Base-by-base conservation (phyloP, 805 yeast genomes). In the Starmerella bombicola region DNA sequence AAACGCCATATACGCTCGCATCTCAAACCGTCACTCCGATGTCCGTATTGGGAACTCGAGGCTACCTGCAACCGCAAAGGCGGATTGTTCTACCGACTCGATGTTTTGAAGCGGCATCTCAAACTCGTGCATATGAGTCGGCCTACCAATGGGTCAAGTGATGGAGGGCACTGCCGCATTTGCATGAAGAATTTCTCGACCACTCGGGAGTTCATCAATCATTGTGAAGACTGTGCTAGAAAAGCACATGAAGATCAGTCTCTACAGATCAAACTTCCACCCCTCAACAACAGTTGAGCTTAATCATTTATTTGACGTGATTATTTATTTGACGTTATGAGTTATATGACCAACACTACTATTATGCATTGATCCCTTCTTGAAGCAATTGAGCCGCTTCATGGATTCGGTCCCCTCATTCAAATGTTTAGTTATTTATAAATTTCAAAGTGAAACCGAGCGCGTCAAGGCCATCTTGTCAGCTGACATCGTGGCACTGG, bases 31-130 rank as follows among this genome's bases (percentile, higher is more conserved):
- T 68, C 67, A 43, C 74, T 74, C 52, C 77, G 72, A 47, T 80
- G 88, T 55, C 88, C 88, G 3, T 80, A 68, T 59, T 78, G 81
- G 80, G 66, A 67, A 40, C 64, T 68, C 20, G 80, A 76, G 49
- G 74, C 78, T 3, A 71, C 80, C 5, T 80, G 86, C 55, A 91
- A 80, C 57, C 66, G 80, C 41, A 78, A 78, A 48, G 82, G 80
- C 17, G 86, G 88, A 13, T 71, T 82, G 0, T 80, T 80, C 60
- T 75, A 74, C 51, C 65, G 91, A 33, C 60, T 78, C 45, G 91
- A 80, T 53, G 86, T 80, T 23, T 62, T 80, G 47, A 80, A 80
- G 49, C 66, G 91, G 33, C 91, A 80, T 58, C 61, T 80, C 41
- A 66, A 72, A 38, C 64, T 80, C 30, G 83, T 80, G 32, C 91